phyloP scores from a whole-genome alignment of 257 asterid species.

The Solanum verrucosum region DNA sequence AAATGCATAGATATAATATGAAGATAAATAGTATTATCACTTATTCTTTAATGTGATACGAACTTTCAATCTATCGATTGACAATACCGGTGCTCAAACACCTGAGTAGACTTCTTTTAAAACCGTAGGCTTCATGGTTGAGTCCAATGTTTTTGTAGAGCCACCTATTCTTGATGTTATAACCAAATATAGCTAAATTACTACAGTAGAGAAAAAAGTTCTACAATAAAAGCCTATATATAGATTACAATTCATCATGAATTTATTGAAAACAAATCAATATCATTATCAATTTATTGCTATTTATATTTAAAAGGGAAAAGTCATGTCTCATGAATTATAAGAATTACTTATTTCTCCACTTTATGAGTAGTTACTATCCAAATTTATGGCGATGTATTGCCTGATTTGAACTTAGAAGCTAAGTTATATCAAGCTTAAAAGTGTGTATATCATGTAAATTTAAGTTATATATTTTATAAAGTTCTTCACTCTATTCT shows the following conservation, averaged over 20 bases:
- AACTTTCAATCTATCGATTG: not conserved
- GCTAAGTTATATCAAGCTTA: too few species aligned
- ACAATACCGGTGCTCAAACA: not conserved
- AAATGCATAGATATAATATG: too few species aligned
- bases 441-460: too few species aligned
- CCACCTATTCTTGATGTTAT: not conserved
- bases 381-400: not conserved
- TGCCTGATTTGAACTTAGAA: not conserved
- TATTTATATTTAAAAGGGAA: not conserved
- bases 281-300: not conserved
- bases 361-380: too few species aligned
- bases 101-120: not conserved
- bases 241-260: not conserved
- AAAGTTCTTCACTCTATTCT: not conserved
- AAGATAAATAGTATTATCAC: too few species aligned
- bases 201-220: not conserved
- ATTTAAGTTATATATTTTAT: too few species aligned
- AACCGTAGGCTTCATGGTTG: not conserved
- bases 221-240: not conserved
- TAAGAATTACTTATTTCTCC: not conserved
- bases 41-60: too few species aligned
- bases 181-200: not conserved
- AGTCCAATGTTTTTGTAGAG: not conserved
- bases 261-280: not conserved
- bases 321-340: not conserved